Conservation (phyloP, 2,329 filamentous ascomycete genomes). For the Didymella keratinophila region DNA sequence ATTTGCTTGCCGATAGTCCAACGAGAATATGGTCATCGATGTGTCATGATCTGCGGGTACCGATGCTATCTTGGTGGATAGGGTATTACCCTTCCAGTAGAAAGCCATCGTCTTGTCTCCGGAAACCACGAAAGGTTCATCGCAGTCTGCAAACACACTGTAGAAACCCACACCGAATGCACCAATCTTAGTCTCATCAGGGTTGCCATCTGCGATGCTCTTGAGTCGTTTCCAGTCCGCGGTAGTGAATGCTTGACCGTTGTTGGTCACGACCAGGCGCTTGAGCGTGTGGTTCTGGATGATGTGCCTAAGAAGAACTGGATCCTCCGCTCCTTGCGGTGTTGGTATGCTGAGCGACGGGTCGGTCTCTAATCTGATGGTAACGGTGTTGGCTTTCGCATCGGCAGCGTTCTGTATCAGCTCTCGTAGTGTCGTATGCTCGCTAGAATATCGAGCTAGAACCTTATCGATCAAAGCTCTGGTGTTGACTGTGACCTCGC, state of each 20-base stretch:
- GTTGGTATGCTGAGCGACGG: constrained; percentile 80
- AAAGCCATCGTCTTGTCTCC: constrained; percentile 95
- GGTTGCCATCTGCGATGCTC: constrained; percentile 98
- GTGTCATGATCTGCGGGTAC: constrained; percentile 72
- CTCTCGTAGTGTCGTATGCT: constrained; percentile 88
- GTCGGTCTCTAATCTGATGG: constrained; percentile 88
- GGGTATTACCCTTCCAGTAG: constrained; percentile 98
- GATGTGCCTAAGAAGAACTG: constrained; percentile 80
- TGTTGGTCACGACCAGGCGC: constrained; percentile 89
- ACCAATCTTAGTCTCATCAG: constrained; percentile 98
- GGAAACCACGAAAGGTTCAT: constrained; percentile 95
- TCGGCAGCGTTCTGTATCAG: constrained; percentile 99
- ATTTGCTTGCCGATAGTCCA: constrained; percentile 90
- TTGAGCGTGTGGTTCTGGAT: constrained; percentile 85
- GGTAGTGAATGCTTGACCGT: constrained; percentile 84
- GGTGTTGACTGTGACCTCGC: constrained; percentile 97
- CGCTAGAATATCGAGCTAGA: constrained; percentile 91
- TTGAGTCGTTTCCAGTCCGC: constrained; percentile 95
- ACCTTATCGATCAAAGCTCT: constrained; percentile 97
- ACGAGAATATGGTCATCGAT: constrained; percentile 85
- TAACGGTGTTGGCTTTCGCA: constrained; percentile 87
- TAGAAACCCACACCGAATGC: constrained; percentile 99
- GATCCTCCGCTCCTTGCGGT: constrained; percentile 70
- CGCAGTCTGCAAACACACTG: constrained; percentile 97
- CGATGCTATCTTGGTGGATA: constrained; percentile 88